Conservation (phyloP, 208 protist species). For the Trypanosoma mega region DNA sequence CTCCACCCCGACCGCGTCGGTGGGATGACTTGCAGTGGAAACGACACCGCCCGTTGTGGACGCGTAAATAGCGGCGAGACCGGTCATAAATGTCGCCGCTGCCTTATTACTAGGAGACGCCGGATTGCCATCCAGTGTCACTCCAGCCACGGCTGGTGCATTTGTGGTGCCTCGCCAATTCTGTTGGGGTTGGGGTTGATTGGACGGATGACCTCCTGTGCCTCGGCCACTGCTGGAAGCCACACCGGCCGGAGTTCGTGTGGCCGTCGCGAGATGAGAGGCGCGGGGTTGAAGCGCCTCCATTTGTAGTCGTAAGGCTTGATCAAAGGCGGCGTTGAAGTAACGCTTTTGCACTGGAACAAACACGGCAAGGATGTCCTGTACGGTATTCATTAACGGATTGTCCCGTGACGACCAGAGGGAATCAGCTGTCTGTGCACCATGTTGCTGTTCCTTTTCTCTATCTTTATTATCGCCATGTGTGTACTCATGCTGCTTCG, state of each 20-base stretch:
- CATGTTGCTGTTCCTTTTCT: constrained; percentile 1
- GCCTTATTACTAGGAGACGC: constrained; percentile 19
- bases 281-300: constrained; percentile 31
- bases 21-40: not conserved
- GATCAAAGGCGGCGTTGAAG: constrained; percentile 70
- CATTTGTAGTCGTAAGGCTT: constrained; percentile 69
- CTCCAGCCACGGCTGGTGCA: too few relatives aligned
- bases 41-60: constrained; percentile 35
- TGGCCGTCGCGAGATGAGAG: not conserved
- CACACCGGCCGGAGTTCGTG: not conserved
- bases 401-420: constrained; percentile 32
- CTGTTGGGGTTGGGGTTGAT: too few relatives aligned
- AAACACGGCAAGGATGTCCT: constrained; percentile 77
- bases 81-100: constrained; percentile 51
- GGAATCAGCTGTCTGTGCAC: constrained; percentile 8
- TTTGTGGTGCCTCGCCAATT: too few relatives aligned
- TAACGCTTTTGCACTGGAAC: constrained; percentile 77
- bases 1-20: constrained; percentile 10
- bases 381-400: constrained; percentile 61
- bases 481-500: constrained; percentile 49
- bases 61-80: constrained; percentile 56
- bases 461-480: constrained; percentile 8
- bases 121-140: too few relatives aligned
- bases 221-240: too few relatives aligned
- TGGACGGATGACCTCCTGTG: too few relatives aligned